Evolutionary conservation across 495 filamentous ascomycete genomes (phyloP).

Genomic region (Usnea hakonensis): DNA sequence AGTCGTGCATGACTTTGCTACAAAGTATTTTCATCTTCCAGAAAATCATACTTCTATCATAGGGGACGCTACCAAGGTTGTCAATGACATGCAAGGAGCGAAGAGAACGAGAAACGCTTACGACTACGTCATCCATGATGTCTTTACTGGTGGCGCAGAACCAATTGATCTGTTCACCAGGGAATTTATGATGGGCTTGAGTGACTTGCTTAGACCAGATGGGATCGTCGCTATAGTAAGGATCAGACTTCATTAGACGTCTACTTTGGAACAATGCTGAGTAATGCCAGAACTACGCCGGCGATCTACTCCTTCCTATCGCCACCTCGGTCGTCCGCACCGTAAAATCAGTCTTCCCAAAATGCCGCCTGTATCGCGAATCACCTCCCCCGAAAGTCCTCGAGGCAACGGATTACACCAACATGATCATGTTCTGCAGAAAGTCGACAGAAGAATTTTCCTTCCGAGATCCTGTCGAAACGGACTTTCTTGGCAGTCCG

Average conservation of each 20-base stretch:
- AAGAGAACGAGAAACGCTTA: constrained; percentile 43
- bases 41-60: constrained; percentile 71
- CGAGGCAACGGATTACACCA: constrained; percentile 60
- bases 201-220: constrained; percentile 59
- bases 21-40: constrained; percentile 73
- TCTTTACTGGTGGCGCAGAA: constrained; percentile 96
- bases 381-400: constrained; percentile 14
- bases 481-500: constrained; percentile 65
- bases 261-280: not conserved
- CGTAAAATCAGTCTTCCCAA: constrained; percentile 63
- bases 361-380: constrained; percentile 80
- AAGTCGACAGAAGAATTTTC: constrained; percentile 39
- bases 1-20: constrained; percentile 72
- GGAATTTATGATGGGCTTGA: constrained; percentile 66
- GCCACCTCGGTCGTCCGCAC: constrained; percentile 65
- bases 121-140: constrained; percentile 93
- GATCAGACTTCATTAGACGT: not conserved
- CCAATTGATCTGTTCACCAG: constrained; percentile 79
- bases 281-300: constrained; percentile 78
- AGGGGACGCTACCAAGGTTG: constrained; percentile 72
- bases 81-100: constrained; percentile 41
- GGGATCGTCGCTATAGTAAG: constrained; percentile 87
- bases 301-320: constrained; percentile 68
- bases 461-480: constrained; percentile 59
- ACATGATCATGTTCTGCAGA: constrained; percentile 67